A percentile compares a stretch with the other conserved stretches of the same genome.
These are phyloP conservation scores for Fulvia fulva DNA, from an alignment of 2,329 filamentous ascomycete species.

Conservation along the genomic window DNA sequence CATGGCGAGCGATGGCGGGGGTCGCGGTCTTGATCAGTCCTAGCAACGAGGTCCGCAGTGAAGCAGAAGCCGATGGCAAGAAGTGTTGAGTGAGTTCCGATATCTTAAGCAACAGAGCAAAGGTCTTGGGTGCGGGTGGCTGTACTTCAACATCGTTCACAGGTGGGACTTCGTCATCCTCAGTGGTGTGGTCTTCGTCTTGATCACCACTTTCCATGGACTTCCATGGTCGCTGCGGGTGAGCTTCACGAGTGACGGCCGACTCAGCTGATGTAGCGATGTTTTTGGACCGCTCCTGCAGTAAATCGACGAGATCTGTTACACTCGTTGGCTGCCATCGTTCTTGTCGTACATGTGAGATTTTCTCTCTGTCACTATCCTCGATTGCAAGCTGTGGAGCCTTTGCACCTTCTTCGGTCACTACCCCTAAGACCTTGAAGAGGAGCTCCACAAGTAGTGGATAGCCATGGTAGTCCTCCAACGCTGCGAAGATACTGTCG, in stretches of 20 bases:
- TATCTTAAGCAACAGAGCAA: constrained; percentile 76
- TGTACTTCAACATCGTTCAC: constrained; percentile 36
- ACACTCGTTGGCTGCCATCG: constrained; percentile 36
- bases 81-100: constrained; percentile 83
- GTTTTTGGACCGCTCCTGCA: constrained; percentile 16
- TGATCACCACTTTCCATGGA: constrained; percentile 21
- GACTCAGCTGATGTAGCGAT: constrained; percentile 23
- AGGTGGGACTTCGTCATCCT: constrained; percentile 19
- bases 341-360: constrained; percentile 1
- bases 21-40: constrained; percentile 70
- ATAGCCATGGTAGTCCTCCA: constrained; percentile 96
- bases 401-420: constrained; percentile 76
- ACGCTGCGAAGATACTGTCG: constrained; percentile 80
- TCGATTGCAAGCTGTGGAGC: constrained; percentile 47
- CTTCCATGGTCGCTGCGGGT: constrained; percentile 30
- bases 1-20: constrained; percentile 67
- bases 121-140: constrained; percentile 69
- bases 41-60: constrained; percentile 73
- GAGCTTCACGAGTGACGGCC: constrained; percentile 31
- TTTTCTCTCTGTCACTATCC: constrained; percentile 17
- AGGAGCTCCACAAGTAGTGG: constrained; percentile 77
- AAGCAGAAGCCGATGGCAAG: constrained; percentile 76
- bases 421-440: constrained; percentile 75
- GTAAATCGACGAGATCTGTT: constrained; percentile 39
- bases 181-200: constrained; percentile 33